Conservation (phyloP, 768 basidiomycete genomes). For the Ramaria sp. region DNA sequence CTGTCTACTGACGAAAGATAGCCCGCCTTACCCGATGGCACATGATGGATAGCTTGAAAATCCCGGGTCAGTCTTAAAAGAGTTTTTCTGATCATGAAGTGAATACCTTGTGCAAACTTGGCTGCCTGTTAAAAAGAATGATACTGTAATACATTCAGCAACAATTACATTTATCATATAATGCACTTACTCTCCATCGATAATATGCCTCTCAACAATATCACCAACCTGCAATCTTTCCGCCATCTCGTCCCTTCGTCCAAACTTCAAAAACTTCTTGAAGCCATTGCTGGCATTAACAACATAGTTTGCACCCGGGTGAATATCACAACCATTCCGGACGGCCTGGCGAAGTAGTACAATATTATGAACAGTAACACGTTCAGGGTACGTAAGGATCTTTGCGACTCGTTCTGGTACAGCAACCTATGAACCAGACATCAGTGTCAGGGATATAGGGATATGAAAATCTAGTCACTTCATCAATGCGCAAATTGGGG, state of each 20-base stretch:
- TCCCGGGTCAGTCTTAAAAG: background rate
- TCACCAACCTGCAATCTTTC: slow-evolving; percentile 80
- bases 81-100: background rate
- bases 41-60: slow-evolving; percentile 84
- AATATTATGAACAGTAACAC: slow-evolving; percentile 88
- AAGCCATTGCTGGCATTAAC: slow-evolving; percentile 63
- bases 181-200: slow-evolving; percentile 68
- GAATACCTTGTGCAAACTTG: slow-evolving; percentile 85
- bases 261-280: slow-evolving; percentile 88
- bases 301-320: slow-evolving; percentile 95
- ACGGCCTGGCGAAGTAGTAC: slow-evolving; percentile 63
- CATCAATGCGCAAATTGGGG: slow-evolving; percentile 97
- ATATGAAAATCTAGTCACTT: slow-evolving; percentile 30
- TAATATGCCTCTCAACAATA: slow-evolving; percentile 86
- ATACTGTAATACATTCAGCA: slow-evolving; percentile 29
- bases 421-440: slow-evolving; percentile 38
- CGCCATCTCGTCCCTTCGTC: slow-evolving; percentile 69
- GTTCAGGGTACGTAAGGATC: slow-evolving; percentile 91
- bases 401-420: slow-evolving; percentile 94
- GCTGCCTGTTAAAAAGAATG: slow-evolving; percentile 96
- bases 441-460: background rate
- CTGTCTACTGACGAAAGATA: background rate
- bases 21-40: slow-evolving; percentile 63
- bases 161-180: background rate
- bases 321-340: slow-evolving; percentile 78